A percentile compares a stretch with the other conserved stretches of the same genome.
Conservation (phyloP, 1,284 basidiomycete species). For the Papiliotrema laurentii region DNA sequence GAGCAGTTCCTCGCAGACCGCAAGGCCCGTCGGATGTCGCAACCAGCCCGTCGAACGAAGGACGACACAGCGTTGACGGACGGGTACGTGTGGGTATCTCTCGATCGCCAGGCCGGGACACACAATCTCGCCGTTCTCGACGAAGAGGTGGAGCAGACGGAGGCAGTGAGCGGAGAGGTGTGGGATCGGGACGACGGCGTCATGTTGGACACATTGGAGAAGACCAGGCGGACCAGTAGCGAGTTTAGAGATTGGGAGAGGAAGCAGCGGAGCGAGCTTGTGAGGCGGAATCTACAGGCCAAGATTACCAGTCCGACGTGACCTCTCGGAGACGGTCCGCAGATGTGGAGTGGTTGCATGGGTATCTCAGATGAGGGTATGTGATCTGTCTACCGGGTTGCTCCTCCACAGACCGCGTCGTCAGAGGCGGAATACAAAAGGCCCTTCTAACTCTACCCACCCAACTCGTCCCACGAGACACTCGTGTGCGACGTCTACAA, state of each 20-base stretch:
- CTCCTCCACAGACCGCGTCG: not conserved
- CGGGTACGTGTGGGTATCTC: not conserved
- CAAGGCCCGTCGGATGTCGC: not conserved
- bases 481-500: not conserved
- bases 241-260: constrained; percentile 1
- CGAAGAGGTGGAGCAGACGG: not conserved
- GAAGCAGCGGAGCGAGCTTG: not conserved
- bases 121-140: not conserved
- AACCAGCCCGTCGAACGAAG: not conserved
- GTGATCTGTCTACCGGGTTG: not conserved
- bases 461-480: not conserved
- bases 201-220: not conserved
- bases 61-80: not conserved
- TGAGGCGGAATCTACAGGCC: not conserved
- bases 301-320: not conserved
- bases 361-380: not conserved
- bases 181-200: not conserved
- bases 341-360: not conserved
- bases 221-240: not conserved
- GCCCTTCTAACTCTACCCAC: not conserved
- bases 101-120: not conserved
- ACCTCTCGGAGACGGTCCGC: not conserved
- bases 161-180: not conserved
- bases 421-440: not conserved
- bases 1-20: not conserved